Base-by-base conservation (phyloP, 2,329 filamentous ascomycete genomes). In the Botrytis porri region DNA sequence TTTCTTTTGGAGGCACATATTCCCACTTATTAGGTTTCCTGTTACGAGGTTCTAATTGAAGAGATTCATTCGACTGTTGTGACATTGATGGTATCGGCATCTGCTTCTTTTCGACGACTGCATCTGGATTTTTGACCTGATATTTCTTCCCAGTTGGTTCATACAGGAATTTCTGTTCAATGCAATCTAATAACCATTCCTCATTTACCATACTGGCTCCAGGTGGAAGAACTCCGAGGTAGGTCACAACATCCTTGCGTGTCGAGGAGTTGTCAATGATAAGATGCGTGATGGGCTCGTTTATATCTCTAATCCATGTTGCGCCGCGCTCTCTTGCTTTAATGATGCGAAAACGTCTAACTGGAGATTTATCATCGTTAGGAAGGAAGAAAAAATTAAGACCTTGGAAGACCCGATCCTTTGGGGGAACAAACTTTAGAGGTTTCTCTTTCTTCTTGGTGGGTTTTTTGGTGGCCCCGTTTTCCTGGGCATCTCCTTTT, bases 351-450 rank as follows among this genome's bases (percentile, higher is more conserved):
- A 90, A 82, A 71, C 88, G 88, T 57, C 95, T 88, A 12, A 88
- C 85, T 18, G 88, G 87, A 45, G 90, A 88, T 64, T 92, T 86
- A 75, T 95, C 91, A 75, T 94, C 89, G 76, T 96, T 92, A 0
- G 94, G 95, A 9, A 97, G 88, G 80, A 96, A 97, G 82, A 89
- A 93, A 76, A 94, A 91, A 0, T 83, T 81, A n/a, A 92, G 81
- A 0, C 83, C 86, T 62, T 83, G 85, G 79, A 94, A 90, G 8
- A 93, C 85, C 76, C 87, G 86, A 72, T 87, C 82, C 1, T 81
- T 80, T 74, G 88, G 86, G 0, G 88, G 86, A 0, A 87, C 83
- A 32, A 84, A 74, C 67, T 84, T 85, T 35, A 86, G 73, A 3
- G 80, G 75, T 1, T 79, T 74, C 60, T 83, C 78, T 79, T 88